A percentile compares a stretch with the other conserved stretches of the same genome.
Evolutionary conservation across 441 rosid genomes (phyloP).

Genomic region (Pelargonium fulgidum): DNA sequence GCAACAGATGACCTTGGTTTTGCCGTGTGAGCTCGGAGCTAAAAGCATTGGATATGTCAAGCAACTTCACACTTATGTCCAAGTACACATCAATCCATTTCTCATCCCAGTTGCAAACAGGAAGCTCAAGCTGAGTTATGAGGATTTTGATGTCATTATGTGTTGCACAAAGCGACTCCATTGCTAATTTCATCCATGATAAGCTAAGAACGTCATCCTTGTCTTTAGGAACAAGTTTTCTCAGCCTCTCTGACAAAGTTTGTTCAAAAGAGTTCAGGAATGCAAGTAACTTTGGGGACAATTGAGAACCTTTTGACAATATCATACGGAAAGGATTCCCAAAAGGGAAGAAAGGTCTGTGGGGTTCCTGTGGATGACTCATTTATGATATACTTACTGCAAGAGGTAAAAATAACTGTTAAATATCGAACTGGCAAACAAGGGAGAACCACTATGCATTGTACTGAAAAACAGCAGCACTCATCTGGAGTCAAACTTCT

Average conservation of each 20-base stretch:
- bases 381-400: slow-evolving; percentile 37
- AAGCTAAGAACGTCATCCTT: slow-evolving; percentile 56
- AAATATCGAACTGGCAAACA: slow-evolving; percentile 7
- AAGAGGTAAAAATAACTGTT: neutral
- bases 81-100: slow-evolving; percentile 86
- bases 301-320: slow-evolving; percentile 56
- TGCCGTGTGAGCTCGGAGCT: slow-evolving; percentile 70
- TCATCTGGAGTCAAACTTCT: neutral
- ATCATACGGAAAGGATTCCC: slow-evolving; percentile 75
- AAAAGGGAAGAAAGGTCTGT: slow-evolving; percentile 63
- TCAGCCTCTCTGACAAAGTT: slow-evolving; percentile 50
- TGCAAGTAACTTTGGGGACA: slow-evolving; percentile 44
- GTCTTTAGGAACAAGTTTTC: slow-evolving; percentile 50
- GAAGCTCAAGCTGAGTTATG: slow-evolving; percentile 69
- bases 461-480: neutral
- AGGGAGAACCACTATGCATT: neutral
- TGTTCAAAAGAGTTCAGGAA: slow-evolving; percentile 56
- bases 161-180: slow-evolving; percentile 66
- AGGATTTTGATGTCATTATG: slow-evolving; percentile 56
- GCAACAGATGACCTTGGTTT: slow-evolving; percentile 76
- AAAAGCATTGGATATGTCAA: slow-evolving; percentile 68
- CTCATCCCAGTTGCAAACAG: slow-evolving; percentile 85
- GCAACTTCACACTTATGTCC: slow-evolving; percentile 78
- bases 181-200: slow-evolving; percentile 75
- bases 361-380: slow-evolving; percentile 74